A percentile compares a stretch with the other conserved stretches of the same genome.
phyloP scores from a whole-genome alignment of 1,284 basidiomycete genomes.

The Coriolopsis trogii region DNA sequence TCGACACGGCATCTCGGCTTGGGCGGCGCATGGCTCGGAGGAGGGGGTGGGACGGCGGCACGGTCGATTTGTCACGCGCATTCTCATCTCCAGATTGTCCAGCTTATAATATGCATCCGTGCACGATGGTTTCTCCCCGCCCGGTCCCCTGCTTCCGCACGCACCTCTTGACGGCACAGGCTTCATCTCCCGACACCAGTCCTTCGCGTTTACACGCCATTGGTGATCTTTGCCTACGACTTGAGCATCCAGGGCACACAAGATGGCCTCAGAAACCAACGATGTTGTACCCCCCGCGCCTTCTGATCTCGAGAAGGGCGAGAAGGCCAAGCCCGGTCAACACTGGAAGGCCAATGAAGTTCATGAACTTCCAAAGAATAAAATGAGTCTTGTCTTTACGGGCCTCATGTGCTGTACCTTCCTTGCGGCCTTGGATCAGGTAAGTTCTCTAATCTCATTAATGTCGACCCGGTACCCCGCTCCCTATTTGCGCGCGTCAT shows the following conservation, averaged over 20 bases:
- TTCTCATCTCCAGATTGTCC: slow-evolving; percentile 6
- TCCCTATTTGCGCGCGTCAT: background rate
- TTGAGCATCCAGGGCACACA: background rate
- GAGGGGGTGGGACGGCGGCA: background rate
- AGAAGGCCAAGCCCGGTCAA: slow-evolving; percentile 27
- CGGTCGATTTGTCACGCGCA: slow-evolving; percentile 13
- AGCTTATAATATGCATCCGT: background rate
- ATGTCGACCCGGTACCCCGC: background rate
- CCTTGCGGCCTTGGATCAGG: slow-evolving; percentile 45
- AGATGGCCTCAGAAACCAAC: slow-evolving; percentile 16
- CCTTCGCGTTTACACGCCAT: slow-evolving; percentile 6
- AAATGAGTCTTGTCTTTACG: slow-evolving; percentile 43
- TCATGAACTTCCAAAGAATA: slow-evolving; percentile 44
- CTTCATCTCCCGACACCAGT: slow-evolving; percentile 6
- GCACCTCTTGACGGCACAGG: background rate
- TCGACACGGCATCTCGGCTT: slow-evolving; percentile 14
- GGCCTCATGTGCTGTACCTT: slow-evolving; percentile 47
- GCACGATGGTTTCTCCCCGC: background rate
- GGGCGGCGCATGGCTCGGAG: background rate
- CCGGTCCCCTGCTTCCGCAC: slow-evolving; percentile 2
- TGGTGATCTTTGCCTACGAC: background rate
- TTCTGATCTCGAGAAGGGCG: slow-evolving; percentile 15
- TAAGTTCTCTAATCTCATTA: slow-evolving; percentile 19
- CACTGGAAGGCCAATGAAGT: slow-evolving; percentile 42
- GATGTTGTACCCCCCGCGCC: background rate